phyloP scores from a whole-genome alignment of 2,329 filamentous ascomycete genomes.

The Alternaria sp. region DNA sequence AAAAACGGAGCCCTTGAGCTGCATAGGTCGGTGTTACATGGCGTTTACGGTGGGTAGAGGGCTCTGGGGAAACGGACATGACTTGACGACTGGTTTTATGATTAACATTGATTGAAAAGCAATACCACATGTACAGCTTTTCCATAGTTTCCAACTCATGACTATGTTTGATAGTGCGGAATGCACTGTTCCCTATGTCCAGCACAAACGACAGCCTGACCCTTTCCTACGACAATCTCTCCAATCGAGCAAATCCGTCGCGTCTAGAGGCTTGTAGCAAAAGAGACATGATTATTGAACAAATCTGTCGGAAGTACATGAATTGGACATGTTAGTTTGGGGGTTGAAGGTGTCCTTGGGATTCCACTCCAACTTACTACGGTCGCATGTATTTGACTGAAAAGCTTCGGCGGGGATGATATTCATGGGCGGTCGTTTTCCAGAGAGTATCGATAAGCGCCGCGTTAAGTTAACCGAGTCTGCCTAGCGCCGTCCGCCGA shows the following conservation, averaged over 20 bases:
- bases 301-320: too few species aligned
- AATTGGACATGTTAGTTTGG: too few species aligned
- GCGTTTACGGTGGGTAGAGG: neutral
- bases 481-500: slow-evolving; percentile 18
- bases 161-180: neutral
- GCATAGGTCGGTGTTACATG: slow-evolving; percentile 1
- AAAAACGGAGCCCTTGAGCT: too few species aligned
- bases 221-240: neutral
- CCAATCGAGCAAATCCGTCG: neutral
- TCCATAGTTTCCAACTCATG: neutral
- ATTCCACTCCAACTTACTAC: too few species aligned
- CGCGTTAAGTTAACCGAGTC: slow-evolving; percentile 20
- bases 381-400: too few species aligned
- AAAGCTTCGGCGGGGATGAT: neutral
- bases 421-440: slow-evolving; percentile 11
- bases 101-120: neutral
- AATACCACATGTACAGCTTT: neutral
- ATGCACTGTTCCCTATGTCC: neutral
- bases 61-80: neutral
- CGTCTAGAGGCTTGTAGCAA: too few species aligned
- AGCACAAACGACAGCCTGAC: too few species aligned
- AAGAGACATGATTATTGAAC: too few species aligned
- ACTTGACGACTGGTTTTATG: neutral
- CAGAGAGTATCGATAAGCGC: slow-evolving; percentile 20
- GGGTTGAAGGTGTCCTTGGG: too few species aligned